A percentile compares a stretch with the other conserved stretches of the same genome.
Conservation (phyloP, 2,329 filamentous ascomycete genomes). For the Colletotrichum plurivorum region DNA sequence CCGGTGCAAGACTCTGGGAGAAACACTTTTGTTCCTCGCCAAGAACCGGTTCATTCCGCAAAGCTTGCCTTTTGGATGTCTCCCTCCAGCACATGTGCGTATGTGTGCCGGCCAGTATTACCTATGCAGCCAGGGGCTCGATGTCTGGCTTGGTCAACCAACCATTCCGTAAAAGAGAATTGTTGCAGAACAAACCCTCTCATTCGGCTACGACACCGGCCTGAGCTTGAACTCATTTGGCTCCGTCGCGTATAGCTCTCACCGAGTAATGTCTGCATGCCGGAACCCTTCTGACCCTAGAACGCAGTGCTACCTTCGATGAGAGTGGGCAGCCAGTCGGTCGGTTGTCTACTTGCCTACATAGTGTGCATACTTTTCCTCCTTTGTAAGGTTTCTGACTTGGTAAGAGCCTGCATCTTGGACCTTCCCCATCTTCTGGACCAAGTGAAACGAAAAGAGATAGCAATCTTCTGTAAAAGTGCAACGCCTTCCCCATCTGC, state of each 20-base stretch:
- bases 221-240: background rate
- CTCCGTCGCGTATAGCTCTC: background rate
- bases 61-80: no score
- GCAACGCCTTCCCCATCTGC: background rate
- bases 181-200: no score
- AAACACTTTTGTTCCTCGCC: no score
- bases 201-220: background rate
- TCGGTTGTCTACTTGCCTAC: no score
- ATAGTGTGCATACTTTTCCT: background rate
- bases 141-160: no score
- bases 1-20: no score
- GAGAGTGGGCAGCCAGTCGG: background rate
- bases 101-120: no score
- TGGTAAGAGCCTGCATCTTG: background rate
- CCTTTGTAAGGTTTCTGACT: background rate
- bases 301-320: background rate
- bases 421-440: background rate
- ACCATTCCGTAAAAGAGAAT: no score
- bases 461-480: background rate
- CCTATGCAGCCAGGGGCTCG: no score
- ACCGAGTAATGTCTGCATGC: background rate
- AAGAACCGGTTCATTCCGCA: no score
- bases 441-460: slow-evolving; percentile 3
- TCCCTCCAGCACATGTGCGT: no score
- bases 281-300: background rate